A percentile compares a stretch with the other conserved stretches of the same genome.
Conservation (phyloP, 371 early-diverging fungal species). For the Syncephalastrum monosporum region DNA sequence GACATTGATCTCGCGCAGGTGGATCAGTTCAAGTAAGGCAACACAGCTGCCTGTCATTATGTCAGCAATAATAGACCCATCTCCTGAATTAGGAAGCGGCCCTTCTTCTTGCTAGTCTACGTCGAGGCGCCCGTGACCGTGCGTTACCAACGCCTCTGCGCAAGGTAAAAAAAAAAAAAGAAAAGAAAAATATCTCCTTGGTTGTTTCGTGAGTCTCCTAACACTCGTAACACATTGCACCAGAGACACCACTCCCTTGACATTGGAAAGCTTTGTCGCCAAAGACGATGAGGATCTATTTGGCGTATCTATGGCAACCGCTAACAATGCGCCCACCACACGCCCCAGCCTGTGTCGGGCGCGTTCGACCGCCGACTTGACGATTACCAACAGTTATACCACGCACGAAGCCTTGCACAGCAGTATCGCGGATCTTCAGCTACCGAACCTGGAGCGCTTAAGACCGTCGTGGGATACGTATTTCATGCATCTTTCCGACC, state of each 20-base stretch:
- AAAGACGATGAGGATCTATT: slow-evolving; percentile 44
- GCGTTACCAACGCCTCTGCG: slow-evolving; percentile 61
- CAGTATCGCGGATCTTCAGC: slow-evolving; percentile 31
- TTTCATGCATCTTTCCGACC: slow-evolving; percentile 94
- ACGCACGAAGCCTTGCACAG: slow-evolving; percentile 25
- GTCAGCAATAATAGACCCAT: neutral
- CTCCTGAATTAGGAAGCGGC: slow-evolving; percentile 68
- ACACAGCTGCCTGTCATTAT: neutral
- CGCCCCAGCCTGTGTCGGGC: no score
- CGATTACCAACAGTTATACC: slow-evolving; percentile 58
- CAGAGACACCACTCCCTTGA: slow-evolving; percentile 1
- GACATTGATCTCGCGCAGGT: slow-evolving; percentile 45
- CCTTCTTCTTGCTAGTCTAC: slow-evolving; percentile 82
- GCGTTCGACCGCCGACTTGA: slow-evolving; percentile 55
- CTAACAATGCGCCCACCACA: no score
- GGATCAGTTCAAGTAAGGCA: slow-evolving; percentile 29
- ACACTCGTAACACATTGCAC: neutral
- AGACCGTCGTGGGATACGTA: slow-evolving; percentile 96
- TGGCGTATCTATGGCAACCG: slow-evolving; percentile 11
- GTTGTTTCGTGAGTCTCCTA: neutral
- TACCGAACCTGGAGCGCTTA: slow-evolving; percentile 70
- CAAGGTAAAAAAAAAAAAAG: slow-evolving; percentile 22
- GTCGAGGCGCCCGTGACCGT: slow-evolving; percentile 78
- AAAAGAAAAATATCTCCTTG: neutral
- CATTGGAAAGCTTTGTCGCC: slow-evolving; percentile 31